Conservation (phyloP, 768 basidiomycete genomes). For the Rubroboletus satanas region DNA sequence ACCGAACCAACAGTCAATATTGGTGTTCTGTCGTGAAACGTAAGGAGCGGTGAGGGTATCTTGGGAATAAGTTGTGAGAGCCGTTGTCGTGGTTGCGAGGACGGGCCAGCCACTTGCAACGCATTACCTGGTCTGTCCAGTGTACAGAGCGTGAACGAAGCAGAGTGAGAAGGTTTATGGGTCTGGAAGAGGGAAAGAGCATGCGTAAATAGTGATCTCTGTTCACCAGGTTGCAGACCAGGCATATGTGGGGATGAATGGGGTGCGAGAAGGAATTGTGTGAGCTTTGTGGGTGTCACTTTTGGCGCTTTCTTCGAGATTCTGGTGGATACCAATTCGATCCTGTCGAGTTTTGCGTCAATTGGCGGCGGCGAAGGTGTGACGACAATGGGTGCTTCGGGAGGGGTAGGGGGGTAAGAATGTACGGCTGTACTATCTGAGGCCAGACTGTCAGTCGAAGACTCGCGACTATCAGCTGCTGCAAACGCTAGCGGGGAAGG, state of each 20-base stretch:
- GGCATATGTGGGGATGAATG: constrained; percentile 38
- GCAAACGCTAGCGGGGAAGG: constrained; percentile 20
- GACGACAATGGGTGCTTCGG: constrained; percentile 30
- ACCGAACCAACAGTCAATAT: constrained; percentile 54
- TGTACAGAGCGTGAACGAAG: constrained; percentile 54
- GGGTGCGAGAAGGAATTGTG: constrained; percentile 52
- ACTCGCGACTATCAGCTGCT: constrained; percentile 10
- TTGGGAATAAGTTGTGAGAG: constrained; percentile 22
- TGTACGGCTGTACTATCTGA: constrained; percentile 39
- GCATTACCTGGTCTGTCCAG: constrained; percentile 18
- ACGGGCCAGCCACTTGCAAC: constrained; percentile 17
- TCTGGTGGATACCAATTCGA: constrained; percentile 7
- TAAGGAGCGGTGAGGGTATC: constrained; percentile 48
- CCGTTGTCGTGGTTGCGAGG: constrained; percentile 20
- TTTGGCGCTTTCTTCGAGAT: constrained; percentile 4
- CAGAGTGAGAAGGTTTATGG: constrained; percentile 52
- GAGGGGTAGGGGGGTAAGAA: constrained; percentile 58
- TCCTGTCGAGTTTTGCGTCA: constrained; percentile 25
- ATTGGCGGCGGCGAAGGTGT: constrained; percentile 34
- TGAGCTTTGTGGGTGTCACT: constrained; percentile 28
- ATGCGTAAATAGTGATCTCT: constrained; percentile 46
- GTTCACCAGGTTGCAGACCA: constrained; percentile 25
- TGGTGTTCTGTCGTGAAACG: constrained; percentile 72
- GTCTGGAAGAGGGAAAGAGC: constrained; percentile 48
- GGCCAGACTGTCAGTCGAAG: constrained; percentile 26